Percentiles rank a stretch among this genome's conserved stretches.
phyloP scores from a whole-genome alignment of 306 rosid species.

The Begonia masoniana region DNA sequence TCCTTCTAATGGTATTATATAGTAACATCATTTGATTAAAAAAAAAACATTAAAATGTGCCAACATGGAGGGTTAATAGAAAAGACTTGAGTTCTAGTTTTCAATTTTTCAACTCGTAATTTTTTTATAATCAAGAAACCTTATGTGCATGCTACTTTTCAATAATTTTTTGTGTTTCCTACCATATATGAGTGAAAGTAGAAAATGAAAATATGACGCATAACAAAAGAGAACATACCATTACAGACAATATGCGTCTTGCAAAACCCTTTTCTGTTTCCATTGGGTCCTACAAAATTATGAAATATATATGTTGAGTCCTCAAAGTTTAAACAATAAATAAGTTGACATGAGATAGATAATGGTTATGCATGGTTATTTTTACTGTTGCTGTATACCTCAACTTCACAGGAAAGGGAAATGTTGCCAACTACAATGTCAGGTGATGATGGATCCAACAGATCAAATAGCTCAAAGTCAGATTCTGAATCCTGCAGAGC shows the following conservation, averaged over 20 bases:
- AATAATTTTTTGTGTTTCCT: too few relatives aligned
- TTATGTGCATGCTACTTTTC: too few relatives aligned
- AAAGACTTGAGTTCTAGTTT: too few relatives aligned
- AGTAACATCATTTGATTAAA: too few relatives aligned
- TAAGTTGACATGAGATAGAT: conserved; percentile 4
- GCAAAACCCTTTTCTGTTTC: conserved; percentile 85
- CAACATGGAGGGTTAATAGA: too few relatives aligned
- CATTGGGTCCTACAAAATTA: conserved; percentile 60
- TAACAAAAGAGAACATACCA: conserved; percentile 48
- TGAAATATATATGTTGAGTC: conserved; percentile 2
- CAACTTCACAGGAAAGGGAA: conserved; percentile 61
- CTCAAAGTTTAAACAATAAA: not conserved
- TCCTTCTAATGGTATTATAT: too few relatives aligned
- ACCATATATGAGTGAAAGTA: too few relatives aligned
- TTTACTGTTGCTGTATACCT: conserved; percentile 31
- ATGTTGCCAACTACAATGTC: conserved; percentile 58
- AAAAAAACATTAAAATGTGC: too few relatives aligned
- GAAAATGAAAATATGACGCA: too few relatives aligned
- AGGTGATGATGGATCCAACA: conserved; percentile 68
- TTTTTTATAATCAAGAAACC: too few relatives aligned
- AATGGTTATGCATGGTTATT: not conserved
- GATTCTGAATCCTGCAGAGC: conserved; percentile 50
- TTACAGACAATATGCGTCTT: conserved; percentile 75
- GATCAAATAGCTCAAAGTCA: conserved; percentile 31
- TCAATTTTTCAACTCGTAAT: too few relatives aligned